Evolutionary conservation across 2,329 filamentous ascomycete genomes (phyloP).

Genomic region (Ceratocystiopsis minuta): DNA sequence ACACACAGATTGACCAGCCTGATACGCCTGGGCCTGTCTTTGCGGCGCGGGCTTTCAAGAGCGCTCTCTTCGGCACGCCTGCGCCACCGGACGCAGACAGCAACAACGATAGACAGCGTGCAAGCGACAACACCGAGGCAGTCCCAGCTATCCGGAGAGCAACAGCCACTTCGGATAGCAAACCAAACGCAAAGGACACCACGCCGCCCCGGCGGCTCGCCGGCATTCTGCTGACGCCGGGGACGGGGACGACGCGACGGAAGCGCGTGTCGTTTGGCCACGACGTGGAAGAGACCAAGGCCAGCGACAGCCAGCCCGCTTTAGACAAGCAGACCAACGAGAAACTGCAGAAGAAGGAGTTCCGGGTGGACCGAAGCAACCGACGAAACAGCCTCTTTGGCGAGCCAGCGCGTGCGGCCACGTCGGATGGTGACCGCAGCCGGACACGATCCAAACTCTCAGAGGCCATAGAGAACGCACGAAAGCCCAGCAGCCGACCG

Average conservation of each 20-base stretch:
- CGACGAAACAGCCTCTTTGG: constrained; percentile 8
- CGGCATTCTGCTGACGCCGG: constrained; percentile 46
- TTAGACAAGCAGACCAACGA: too few species aligned
- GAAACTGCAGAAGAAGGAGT: constrained; percentile 7
- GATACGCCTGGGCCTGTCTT: constrained; percentile 51
- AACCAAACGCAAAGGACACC: constrained; percentile 1
- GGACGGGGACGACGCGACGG: constrained; percentile 38
- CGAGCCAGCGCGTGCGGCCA: not conserved
- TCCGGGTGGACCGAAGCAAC: constrained; percentile 9
- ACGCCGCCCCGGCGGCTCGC: constrained; percentile 17
- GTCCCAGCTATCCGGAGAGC: too few species aligned
- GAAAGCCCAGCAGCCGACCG: too few species aligned
- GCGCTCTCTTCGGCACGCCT: constrained; percentile 44
- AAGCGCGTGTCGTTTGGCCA: constrained; percentile 49
- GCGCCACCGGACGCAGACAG: constrained; percentile 15
- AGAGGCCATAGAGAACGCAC: too few species aligned
- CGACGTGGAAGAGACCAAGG: constrained; percentile 30
- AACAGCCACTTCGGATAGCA: constrained; percentile 7
- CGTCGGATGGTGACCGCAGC: too few species aligned
- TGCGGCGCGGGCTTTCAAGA: constrained; percentile 45
- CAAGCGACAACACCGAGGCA: too few species aligned
- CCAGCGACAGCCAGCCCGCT: constrained; percentile 9
- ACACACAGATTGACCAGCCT: constrained; percentile 35
- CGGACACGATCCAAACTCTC: too few species aligned
- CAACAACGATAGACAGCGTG: too few species aligned